phyloP scores from a whole-genome alignment of 139 green algal genomes.

The Picochlorum sp. region DNA sequence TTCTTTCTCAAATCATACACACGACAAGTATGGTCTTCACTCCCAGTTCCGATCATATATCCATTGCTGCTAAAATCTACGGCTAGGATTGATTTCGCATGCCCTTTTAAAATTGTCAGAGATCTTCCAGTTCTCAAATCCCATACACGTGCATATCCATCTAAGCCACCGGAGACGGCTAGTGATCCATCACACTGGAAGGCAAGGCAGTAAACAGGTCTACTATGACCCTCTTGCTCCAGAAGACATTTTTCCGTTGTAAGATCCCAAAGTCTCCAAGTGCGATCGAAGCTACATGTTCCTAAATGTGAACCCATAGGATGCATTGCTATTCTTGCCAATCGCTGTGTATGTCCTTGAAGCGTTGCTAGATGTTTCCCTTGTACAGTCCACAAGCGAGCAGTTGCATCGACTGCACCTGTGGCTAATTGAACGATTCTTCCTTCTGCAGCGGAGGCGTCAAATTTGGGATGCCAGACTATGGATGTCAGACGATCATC shows the following conservation, averaged over 20 bases:
- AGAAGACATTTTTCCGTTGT: slow-evolving; percentile 69
- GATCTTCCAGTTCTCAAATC: slow-evolving; percentile 78
- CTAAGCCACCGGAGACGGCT: slow-evolving; percentile 60
- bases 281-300: slow-evolving; percentile 83
- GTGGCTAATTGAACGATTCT: slow-evolving; percentile 33
- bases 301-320: slow-evolving; percentile 66
- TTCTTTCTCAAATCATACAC: slow-evolving; percentile 86
- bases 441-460: slow-evolving; percentile 3
- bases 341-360: slow-evolving; percentile 70
- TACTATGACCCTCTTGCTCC: slow-evolving; percentile 94
- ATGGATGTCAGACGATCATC: slow-evolving; percentile 73
- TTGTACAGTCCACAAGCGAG: slow-evolving; percentile 39
- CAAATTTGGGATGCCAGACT: slow-evolving; percentile 68
- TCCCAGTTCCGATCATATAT: slow-evolving; percentile 60
- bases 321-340: slow-evolving; percentile 80
- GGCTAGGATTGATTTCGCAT: slow-evolving; percentile 77
- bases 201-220: slow-evolving; percentile 79
- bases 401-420: slow-evolving; percentile 56
- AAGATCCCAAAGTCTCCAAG: slow-evolving; percentile 93
- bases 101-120: slow-evolving; percentile 72
- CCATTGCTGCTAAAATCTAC: slow-evolving; percentile 84
- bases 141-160: slow-evolving; percentile 77
- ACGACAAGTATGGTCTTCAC: slow-evolving; percentile 66
- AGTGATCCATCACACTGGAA: slow-evolving; percentile 78
- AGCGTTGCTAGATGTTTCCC: slow-evolving; percentile 46